Evolutionary conservation across 148 eudicot species (phyloP), one percentile per base, ranked within the genome.

Genomic region (Pharnaceum exiguum): DNA sequence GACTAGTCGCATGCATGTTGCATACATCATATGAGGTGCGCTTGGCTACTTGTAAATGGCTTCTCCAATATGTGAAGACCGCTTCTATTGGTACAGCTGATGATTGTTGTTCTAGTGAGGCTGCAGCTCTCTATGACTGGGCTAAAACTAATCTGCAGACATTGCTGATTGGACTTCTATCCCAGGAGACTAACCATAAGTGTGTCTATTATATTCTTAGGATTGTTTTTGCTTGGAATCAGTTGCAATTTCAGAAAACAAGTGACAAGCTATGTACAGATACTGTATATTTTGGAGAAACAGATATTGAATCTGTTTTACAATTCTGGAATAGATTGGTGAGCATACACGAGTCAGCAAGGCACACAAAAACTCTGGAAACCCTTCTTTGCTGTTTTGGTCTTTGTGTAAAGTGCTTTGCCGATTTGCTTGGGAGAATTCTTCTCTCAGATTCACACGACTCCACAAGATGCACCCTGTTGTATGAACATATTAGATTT

Each of bases 21-120:
- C 96, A 93, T 75, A 55, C 71, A 45, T 85, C 95, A 53, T 93
- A 93, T 78, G 99, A 93, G 75, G 95, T 93, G 56, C 86, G 95
- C 52, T 74, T 81, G 66, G 83, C 90, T 38, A 77, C 96, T 48
- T 78, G 85, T 17, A 93, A 93, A 74, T 93, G 96, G 96, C 90
- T 93, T 57, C 77, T 75, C 36, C 66, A 67, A 57, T 76, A 83
- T 62, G 75, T 88, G 19, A 83, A 76, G 75, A 64, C 70, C 27
- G 63, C 65, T 26, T 60, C 75, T 43, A 70, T 55, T 40, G 66
- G 70, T 25, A 54, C 23, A 63, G 46, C 40, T 55, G 55, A 60
- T 39, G 79, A 60, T 57, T 68, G 56, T 52, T 59, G 28, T 28
- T 56, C 37, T 19, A 59, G 31, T 36, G 67, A 58, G 51, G 60